Conservation (phyloP, 2,329 filamentous ascomycete genomes). For the Zasmidium cellare region DNA sequence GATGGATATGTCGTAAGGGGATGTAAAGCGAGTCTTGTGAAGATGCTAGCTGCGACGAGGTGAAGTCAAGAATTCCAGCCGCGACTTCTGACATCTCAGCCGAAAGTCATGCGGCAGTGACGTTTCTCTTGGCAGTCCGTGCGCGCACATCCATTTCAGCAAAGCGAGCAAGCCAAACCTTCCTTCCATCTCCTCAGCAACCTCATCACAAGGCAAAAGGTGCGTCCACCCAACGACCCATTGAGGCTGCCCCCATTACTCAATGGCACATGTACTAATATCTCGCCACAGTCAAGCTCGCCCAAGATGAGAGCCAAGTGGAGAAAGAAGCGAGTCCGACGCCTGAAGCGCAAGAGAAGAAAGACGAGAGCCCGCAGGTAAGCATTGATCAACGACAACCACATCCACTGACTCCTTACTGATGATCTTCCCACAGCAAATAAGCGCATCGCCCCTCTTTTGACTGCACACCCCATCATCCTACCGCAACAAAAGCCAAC, state of each 20-base stretch:
- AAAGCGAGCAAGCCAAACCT: background rate
- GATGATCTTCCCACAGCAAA: slow-evolving; percentile 31
- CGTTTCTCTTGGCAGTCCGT: background rate
- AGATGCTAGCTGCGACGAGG: slow-evolving; percentile 1
- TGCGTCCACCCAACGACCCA: slow-evolving; percentile 1
- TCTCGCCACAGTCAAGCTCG: slow-evolving; percentile 34
- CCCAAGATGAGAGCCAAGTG: slow-evolving; percentile 89
- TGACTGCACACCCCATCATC: slow-evolving; percentile 21
- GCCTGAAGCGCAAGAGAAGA: slow-evolving; percentile 99
- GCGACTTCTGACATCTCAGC: no score
- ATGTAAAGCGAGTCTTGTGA: background rate
- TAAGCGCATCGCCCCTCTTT: slow-evolving; percentile 47
- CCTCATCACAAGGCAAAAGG: slow-evolving; percentile 22
- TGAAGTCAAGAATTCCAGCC: background rate
- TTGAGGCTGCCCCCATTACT: background rate
- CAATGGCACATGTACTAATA: background rate
- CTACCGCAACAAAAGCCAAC: slow-evolving; percentile 25
- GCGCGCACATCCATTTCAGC: background rate
- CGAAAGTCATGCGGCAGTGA: background rate
- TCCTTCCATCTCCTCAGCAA: slow-evolving; percentile 3
- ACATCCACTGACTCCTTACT: slow-evolving; percentile 2
- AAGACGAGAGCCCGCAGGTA: slow-evolving; percentile 98
- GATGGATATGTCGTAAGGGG: no score
- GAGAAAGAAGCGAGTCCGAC: slow-evolving; percentile 99
- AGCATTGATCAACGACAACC: slow-evolving; percentile 44